Evolutionary conservation across 2,329 filamentous ascomycete species (phyloP), one percentile per base, ranked within the genome.

Genomic region (Aaosphaeria arxii): DNA sequence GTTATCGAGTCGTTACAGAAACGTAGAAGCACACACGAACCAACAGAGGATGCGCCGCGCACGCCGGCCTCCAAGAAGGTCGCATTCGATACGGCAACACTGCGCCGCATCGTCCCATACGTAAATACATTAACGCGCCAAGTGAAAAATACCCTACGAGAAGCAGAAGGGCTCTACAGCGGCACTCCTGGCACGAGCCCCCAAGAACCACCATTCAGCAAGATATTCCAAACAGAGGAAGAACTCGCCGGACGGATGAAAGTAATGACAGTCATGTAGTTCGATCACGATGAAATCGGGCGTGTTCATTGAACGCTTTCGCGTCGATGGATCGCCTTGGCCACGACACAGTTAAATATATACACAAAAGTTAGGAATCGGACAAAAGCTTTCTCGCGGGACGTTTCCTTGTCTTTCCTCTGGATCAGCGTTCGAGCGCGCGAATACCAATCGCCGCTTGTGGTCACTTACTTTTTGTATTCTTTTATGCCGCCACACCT

Each of bases 11-110:
- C 81, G 31, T 73, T 85, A 43, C 80, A 83, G 57, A 71, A 77
- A 51, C 72, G 74, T 56, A 74, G 71, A 49, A 71, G 65, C 45
- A 53, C 56, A 7, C 54, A 63, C 29, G 62, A 66, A 41, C 52
- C 63, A 30, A 51, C 61, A 24, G 49, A 57, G 4, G 56, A 62
- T 36, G 43, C 54, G 9, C 57, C 63, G 6, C 57, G 58, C 1
- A 61, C 63, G 9, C 63, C 68, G n/a, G 52, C 61, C 4, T 61
- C 67, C 36, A 75, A 76, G 55, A 86, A 85, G 57, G 77, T 86
- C n/a, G 81, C 82, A 0, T 86, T 86, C 59, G 83, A 86, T 58
- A 86, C 83, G 2, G 80, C 80, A 29, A 85, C 83, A 40, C 73
- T 86, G 11, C 76, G 78, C 54, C 80, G 84, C 59, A 80, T 86